Conservation (phyloP, 1,139 yeast genomes). For the Scheffersomyces illinoinensis region DNA sequence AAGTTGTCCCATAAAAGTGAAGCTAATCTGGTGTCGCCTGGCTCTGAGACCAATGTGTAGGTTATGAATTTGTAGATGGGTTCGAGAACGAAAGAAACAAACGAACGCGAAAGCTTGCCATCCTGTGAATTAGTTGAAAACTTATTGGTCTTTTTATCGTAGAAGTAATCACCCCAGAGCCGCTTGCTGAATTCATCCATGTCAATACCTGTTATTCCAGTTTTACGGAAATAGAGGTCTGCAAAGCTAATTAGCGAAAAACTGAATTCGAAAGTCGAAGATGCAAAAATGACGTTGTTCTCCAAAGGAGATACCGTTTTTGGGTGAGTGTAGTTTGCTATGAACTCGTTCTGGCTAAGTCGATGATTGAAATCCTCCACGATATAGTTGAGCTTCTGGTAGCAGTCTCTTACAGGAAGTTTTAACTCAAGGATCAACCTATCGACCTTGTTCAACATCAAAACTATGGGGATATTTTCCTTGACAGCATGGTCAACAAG, state of each 20-base stretch:
- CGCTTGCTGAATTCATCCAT: constrained; percentile 46
- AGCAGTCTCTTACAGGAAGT: constrained; percentile 74
- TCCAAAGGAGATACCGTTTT: constrained; percentile 57
- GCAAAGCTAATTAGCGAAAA: constrained; percentile 74
- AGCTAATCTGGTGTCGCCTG: constrained; percentile 37
- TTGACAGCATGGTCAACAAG: constrained; percentile 51
- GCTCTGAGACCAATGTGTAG: constrained; percentile 57
- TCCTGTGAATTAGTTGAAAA: constrained; percentile 43
- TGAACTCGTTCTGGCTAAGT: constrained; percentile 34
- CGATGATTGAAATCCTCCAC: constrained; percentile 65
- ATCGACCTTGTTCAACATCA: constrained; percentile 84
- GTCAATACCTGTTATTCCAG: constrained; percentile 30
- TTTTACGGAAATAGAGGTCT: constrained; percentile 42
- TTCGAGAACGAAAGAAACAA: constrained; percentile 66
- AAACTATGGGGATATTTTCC: constrained; percentile 50
- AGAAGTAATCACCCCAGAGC: constrained; percentile 80
- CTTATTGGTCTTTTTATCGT: constrained; percentile 38
- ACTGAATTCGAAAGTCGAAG: constrained; percentile 58
- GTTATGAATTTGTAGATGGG: constrained; percentile 82
- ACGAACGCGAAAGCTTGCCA: constrained; percentile 47
- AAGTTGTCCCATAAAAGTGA: constrained; percentile 48
- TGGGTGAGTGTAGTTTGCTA: constrained; percentile 25
- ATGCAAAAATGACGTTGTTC: constrained; percentile 74
- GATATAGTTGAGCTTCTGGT: constrained; percentile 60
- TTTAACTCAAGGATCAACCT: constrained; percentile 74